Base-by-base conservation (phyloP, 1,284 basidiomycete genomes). In the Sphaerobolus stellatus region DNA sequence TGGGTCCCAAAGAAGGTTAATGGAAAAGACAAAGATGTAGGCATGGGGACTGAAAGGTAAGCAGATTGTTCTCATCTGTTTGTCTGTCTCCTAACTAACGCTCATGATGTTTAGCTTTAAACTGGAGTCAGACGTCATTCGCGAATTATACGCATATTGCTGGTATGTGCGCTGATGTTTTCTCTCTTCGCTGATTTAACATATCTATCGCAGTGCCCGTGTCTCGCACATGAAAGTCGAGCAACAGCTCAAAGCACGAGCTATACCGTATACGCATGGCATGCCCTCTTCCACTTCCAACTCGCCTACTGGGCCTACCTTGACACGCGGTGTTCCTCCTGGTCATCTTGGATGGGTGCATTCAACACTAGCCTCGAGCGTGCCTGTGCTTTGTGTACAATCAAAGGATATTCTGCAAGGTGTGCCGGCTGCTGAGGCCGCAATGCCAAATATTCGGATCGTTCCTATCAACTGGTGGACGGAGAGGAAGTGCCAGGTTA, bases 201-300 rank as follows among this genome's bases (percentile, higher is more conserved):
- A 47, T 24, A 28, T 36, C 16, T 31, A 36, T 38, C 52, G 22
- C 62, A 94, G 92, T 63, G 94, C 93, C 8, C 86, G 94, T 7
- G 90, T 95, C n/a, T 87, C 92, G 16, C 92, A 92, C 66, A 87
- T 84, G 58, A 91, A 87, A 62, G 84, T 98, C 51, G 92, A 97
- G 68, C 78, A 84, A 54, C 94, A 96, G 69, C 83, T 98, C 65
- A 92, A 92, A 67, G 71, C 82, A 30, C 86, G 90, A 16, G 79
- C 79, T 13, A 93, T 97, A 54, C 85, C 89, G 0, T 94, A 86
- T 65, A 82, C 77, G 2, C 82, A 88, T 50, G 86, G 92, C 61
- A 85, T 82, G 61, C 84, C 88, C n/a, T 73, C 76, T 18, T 68
- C 66, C n/a, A 13, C 38, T 11, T 27, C 38, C 5, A 13, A 9